A percentile compares a stretch with the other conserved stretches of the same genome.
These are phyloP conservation scores for Fusarium avenaceum DNA, from an alignment of 2,329 filamentous ascomycete genomes.

Conservation along the genomic window DNA sequence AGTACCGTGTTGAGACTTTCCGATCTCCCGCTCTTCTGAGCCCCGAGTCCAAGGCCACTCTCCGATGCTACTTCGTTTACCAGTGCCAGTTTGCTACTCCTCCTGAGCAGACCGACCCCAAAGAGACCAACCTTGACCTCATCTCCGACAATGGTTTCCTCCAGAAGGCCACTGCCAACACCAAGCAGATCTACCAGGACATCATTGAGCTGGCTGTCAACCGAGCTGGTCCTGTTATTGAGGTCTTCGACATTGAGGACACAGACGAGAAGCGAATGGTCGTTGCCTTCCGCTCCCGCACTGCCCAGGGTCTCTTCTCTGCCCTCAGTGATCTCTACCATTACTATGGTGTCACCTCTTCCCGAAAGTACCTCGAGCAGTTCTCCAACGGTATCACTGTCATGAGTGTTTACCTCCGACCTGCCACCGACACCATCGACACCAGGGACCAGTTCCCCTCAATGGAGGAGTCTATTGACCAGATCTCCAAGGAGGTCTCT, in stretches of 20 bases:
- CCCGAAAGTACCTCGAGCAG: conserved; percentile 97
- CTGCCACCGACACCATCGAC: conserved; percentile 66
- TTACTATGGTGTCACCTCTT: conserved; percentile 97
- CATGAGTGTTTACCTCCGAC: conserved; percentile 94
- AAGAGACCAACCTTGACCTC: conserved; percentile 89
- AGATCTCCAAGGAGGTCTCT: conserved; percentile 99
- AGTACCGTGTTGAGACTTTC: conserved; percentile 98
- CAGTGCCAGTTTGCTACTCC: conserved; percentile 89
- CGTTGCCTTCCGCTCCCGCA: conserved; percentile 92
- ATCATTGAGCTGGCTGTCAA: conserved; percentile 88
- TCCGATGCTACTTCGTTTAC: conserved; percentile 99
- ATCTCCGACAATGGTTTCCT: conserved; percentile 95
- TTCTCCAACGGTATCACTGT: conserved; percentile 99
- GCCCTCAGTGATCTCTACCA: conserved; percentile 96
- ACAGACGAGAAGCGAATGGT: conserved; percentile 94
- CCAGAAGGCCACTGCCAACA: conserved; percentile 95
- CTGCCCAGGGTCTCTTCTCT: conserved; percentile 93
- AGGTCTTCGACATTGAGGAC: conserved; percentile 95
- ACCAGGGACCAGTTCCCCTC: conserved; percentile 68
- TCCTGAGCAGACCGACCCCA: conserved; percentile 76
- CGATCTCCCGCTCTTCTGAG: conserved; percentile 87
- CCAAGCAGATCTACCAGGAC: conserved; percentile 94
- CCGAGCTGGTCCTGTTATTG: conserved; percentile 93
- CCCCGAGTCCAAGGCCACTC: conserved; percentile 78
- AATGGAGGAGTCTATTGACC: conserved; percentile 93